These are phyloP conservation scores for Chlamydomonas sp. DNA, from an alignment of 139 green algal species.

Conservation along the genomic window DNA sequence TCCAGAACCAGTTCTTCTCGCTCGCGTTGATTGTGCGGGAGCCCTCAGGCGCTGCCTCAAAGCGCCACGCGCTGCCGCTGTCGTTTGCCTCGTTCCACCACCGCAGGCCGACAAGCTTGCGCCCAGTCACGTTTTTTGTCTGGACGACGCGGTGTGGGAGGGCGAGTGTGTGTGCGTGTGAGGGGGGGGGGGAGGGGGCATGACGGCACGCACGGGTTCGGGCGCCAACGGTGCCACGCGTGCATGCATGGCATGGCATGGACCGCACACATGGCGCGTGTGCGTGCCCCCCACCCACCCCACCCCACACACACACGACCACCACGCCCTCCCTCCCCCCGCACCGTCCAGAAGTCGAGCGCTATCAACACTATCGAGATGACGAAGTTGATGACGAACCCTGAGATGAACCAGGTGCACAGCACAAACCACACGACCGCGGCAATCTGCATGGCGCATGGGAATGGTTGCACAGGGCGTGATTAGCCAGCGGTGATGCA, in stretches of 20 bases:
- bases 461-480: background rate
- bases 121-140: constrained; percentile 90
- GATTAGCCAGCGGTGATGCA: background rate
- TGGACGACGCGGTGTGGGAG: too few species aligned
- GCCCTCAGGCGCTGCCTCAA: constrained; percentile 77
- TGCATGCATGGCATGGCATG: too few species aligned
- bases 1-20: constrained; percentile 72
- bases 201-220: background rate
- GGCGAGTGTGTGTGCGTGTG: too few species aligned
- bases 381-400: constrained; percentile 83
- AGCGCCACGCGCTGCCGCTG: constrained; percentile 84
- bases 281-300: too few species aligned
- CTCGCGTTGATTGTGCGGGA: constrained; percentile 56
- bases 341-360: constrained; percentile 86
- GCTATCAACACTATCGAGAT: constrained; percentile 70
- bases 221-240: background rate
- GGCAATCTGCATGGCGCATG: constrained; percentile 32
- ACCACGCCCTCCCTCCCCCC: too few species aligned
- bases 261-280: background rate
- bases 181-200: too few species aligned
- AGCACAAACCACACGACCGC: constrained; percentile 59
- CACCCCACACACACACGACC: too few species aligned
- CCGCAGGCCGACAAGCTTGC: constrained; percentile 84
- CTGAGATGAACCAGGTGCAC: constrained; percentile 46
- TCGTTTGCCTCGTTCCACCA: constrained; percentile 97